phyloP scores from a whole-genome alignment of 129 eudicot species.

The Daucus carota region DH1_v3.0 NC_030389.2:3299501-3300000 shows the following conservation, averaged over 20 bases:
- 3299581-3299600: too few relatives aligned
- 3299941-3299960: constrained; percentile 26
- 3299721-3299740: constrained; percentile 11
- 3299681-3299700: neutral
- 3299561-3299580: too few relatives aligned
- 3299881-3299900: neutral
- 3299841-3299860: constrained; percentile 62
- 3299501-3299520: neutral
- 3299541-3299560: too few relatives aligned
- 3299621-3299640: too few relatives aligned
- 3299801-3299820: constrained; percentile 40
- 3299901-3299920: neutral
- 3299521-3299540: neutral
- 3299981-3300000: neutral
- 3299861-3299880: constrained; percentile 29
- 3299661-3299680: too few relatives aligned
- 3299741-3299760: neutral
- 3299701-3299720: neutral
- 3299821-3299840: constrained; percentile 38
- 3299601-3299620: too few relatives aligned
- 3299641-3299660: neutral
- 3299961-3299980: constrained; percentile 24
- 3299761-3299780: neutral
- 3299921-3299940: constrained; percentile 11
- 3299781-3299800: constrained; percentile 35